Evolutionary conservation across 2,329 filamentous ascomycete genomes (phyloP).

Genomic region (Fusarium ambrosium): DNA sequence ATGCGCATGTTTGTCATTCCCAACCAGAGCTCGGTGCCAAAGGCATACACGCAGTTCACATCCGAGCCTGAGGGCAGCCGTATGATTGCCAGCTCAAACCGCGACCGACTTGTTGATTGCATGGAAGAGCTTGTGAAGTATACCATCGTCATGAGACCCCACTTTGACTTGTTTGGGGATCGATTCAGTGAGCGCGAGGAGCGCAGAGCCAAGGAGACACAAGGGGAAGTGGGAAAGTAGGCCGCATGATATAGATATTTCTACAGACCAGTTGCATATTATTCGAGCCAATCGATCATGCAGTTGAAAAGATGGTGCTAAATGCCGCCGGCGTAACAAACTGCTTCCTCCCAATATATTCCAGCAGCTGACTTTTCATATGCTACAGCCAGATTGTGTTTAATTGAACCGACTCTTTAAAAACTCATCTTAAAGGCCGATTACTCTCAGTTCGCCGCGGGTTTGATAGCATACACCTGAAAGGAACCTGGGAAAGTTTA

Average conservation of each 20-base stretch:
- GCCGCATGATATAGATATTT: background rate
- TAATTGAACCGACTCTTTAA: no score
- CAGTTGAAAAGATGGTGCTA: no score
- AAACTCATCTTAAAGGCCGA: background rate
- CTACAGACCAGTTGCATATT: background rate
- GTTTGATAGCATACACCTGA: constrained; percentile 3
- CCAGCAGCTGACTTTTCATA: no score
- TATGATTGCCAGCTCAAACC: constrained; percentile 67
- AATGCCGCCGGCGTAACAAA: no score
- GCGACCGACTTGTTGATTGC: constrained; percentile 73
- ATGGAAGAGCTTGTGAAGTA: constrained; percentile 81
- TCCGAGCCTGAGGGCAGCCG: constrained; percentile 64
- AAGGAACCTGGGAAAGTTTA: constrained; percentile 6
- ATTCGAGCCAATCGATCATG: background rate
- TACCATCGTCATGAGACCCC: constrained; percentile 73
- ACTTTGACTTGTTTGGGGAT: constrained; percentile 72
- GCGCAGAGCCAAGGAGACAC: constrained; percentile 38
- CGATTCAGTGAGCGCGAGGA: constrained; percentile 72
- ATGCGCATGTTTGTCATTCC: constrained; percentile 78
- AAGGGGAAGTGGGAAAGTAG: background rate
- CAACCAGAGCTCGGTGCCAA: constrained; percentile 75
- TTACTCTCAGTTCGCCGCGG: background rate
- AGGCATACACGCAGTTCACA: constrained; percentile 72
- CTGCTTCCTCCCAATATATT: no score
- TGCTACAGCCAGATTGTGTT: no score